Evolutionary conservation across 352 stramenopile genomes (phyloP).

Genomic region (Pythium periplocum): DNA sequence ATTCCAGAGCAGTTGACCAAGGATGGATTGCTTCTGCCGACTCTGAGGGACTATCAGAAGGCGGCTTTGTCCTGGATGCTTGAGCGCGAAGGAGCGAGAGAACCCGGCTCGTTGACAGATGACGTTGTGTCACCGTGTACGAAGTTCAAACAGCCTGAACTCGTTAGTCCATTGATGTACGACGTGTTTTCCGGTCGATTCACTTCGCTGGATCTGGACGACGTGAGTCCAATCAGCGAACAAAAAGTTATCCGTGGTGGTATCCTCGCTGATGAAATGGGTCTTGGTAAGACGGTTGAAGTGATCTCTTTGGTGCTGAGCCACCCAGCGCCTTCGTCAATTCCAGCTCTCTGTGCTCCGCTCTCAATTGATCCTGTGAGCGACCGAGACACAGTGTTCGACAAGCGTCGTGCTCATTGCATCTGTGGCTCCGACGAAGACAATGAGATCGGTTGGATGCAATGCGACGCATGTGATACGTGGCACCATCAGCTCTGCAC

Average conservation of each 20-base stretch:
- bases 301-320: slow-evolving; percentile 58
- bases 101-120: background rate
- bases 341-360: background rate
- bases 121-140: background rate
- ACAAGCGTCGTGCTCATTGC: slow-evolving; percentile 22
- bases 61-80: slow-evolving; percentile 95
- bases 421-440: slow-evolving; percentile 43
- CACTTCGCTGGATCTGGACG: background rate
- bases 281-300: slow-evolving; percentile 84
- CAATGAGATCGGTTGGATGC: slow-evolving; percentile 35
- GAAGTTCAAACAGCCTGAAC: no score
- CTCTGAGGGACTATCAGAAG: slow-evolving; percentile 95
- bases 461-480: slow-evolving; percentile 43
- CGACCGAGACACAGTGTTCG: slow-evolving; percentile 23
- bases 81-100: slow-evolving; percentile 69
- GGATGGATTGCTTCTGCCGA: slow-evolving; percentile 51
- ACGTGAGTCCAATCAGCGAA: background rate
- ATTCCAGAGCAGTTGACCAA: slow-evolving; percentile 14
- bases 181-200: slow-evolving; percentile 10
- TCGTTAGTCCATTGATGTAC: slow-evolving; percentile 5
- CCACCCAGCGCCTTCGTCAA: slow-evolving; percentile 18
- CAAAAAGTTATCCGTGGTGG: slow-evolving; percentile 45
- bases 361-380: slow-evolving; percentile 29
- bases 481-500: slow-evolving; percentile 69
- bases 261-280: slow-evolving; percentile 93